Conservation (phyloP, 768 basidiomycete species). For the Kwoniella sp. region DNA sequence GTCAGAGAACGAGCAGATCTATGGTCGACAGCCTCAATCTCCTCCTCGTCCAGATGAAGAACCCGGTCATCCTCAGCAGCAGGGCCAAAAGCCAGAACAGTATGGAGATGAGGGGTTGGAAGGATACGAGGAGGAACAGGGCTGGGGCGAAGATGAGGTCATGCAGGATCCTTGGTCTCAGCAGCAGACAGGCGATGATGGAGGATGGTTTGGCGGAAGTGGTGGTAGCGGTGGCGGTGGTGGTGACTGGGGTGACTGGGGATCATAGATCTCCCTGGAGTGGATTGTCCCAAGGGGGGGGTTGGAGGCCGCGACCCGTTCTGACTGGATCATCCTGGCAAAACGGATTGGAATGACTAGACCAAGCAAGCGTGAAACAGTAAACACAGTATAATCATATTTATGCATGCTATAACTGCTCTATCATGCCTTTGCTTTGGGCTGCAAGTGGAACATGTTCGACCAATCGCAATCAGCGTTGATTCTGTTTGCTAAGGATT, state of each 20-base stretch:
- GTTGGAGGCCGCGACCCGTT: no score
- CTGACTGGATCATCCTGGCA: no score
- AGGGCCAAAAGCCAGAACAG: background rate
- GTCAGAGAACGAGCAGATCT: slow-evolving; percentile 47
- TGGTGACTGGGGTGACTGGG: slow-evolving; percentile 36
- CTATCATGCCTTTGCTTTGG: slow-evolving; percentile 43
- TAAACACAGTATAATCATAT: background rate
- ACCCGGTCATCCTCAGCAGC: background rate
- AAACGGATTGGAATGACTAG: no score
- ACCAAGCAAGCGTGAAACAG: background rate
- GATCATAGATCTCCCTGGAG: background rate
- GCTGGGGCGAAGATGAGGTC: slow-evolving; percentile 37
- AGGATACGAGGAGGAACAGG: slow-evolving; percentile 32
- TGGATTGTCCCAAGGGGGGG: no score
- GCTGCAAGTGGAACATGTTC: no score
- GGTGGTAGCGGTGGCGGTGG: slow-evolving; percentile 32
- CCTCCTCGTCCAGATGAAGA: background rate
- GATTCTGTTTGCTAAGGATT: background rate
- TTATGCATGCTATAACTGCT: slow-evolving; percentile 9
- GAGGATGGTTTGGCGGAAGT: slow-evolving; percentile 36
- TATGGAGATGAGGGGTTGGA: slow-evolving; percentile 28
- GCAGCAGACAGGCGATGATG: slow-evolving; percentile 22
- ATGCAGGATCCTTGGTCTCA: slow-evolving; percentile 49
- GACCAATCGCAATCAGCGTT: no score
- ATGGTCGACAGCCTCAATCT: slow-evolving; percentile 33